Evolutionary conservation across 768 basidiomycete genomes (phyloP).

Genomic region (Tephrocybe sp.): DNA sequence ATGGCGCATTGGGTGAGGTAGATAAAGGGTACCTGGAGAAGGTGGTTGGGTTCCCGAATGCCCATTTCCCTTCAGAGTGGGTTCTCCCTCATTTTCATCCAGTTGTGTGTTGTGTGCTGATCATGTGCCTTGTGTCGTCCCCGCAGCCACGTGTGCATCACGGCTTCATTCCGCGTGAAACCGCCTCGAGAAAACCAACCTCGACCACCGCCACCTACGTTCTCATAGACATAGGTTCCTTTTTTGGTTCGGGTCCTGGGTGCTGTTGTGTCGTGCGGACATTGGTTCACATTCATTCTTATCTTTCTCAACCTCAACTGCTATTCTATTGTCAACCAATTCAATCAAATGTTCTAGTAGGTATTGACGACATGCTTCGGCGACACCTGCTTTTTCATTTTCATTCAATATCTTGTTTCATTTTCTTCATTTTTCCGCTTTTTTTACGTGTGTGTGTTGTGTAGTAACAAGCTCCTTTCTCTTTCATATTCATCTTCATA

Average conservation of each 20-base stretch:
- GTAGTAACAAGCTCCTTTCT: slow-evolving; percentile 13
- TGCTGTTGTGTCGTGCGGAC: slow-evolving; percentile 13
- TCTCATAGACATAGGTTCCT: slow-evolving; percentile 22
- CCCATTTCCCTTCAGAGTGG: slow-evolving; percentile 96
- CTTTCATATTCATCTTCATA: not conserved
- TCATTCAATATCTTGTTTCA: slow-evolving; percentile 18
- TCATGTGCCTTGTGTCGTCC: not conserved
- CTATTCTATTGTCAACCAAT: slow-evolving; percentile 3
- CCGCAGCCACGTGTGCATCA: slow-evolving; percentile 69
- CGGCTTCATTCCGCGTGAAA: slow-evolving; percentile 78
- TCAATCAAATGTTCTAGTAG: not conserved
- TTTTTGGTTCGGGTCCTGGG: slow-evolving; percentile 12
- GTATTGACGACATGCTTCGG: slow-evolving; percentile 15
- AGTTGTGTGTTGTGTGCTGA: slow-evolving; percentile 10
- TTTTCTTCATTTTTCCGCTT: slow-evolving; percentile 7
- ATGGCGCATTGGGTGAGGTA: slow-evolving; percentile 85
- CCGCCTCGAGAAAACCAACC: slow-evolving; percentile 52
- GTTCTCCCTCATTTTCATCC: slow-evolving; percentile 31
- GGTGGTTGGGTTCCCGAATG: slow-evolving; percentile 95
- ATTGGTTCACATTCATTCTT: slow-evolving; percentile 12
- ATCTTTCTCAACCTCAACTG: slow-evolving; percentile 8
- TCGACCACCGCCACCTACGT: slow-evolving; percentile 24
- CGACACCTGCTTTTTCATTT: slow-evolving; percentile 3
- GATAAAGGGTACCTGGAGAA: slow-evolving; percentile 84
- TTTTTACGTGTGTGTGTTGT: slow-evolving; percentile 6